Base-by-base conservation (phyloP, 1,139 yeast genomes). In the Debaryomyces psychrophilus region DNA sequence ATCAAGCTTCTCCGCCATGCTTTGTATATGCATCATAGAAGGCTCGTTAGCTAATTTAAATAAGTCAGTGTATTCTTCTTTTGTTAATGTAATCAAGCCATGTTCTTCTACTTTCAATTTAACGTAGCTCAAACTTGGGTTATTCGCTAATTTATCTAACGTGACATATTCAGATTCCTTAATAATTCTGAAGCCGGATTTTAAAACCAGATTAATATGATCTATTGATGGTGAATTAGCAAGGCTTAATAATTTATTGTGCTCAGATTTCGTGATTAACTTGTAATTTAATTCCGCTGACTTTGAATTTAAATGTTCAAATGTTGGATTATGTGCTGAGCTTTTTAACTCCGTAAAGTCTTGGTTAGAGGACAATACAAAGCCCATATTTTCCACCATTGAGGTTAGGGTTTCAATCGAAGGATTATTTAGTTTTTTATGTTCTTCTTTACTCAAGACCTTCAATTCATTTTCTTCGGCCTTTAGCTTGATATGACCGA, bases 81-180 rank as follows among this genome's bases (percentile, higher is more conserved):
- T 62, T 2, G 66, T 50, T 45, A 74, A 56, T 0, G 77, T 68
- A 2, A 71, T 64, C 46, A 72, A 62, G n/a, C 66, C 64, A 44
- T 61, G 64, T 27, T 50, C 62, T 39, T 71, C 74, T 2, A 77
- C 77, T 15, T 65, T 68, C 9, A 55, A 51, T 46, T 71, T 68
- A 5, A 74, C 64, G 42, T 68, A 71, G 37, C 59, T 64, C 47
- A 68, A 58, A 22, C 62, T 57, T 40, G 76, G 76, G 5, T 60
- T 57, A 41, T 64, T 50, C 0, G 73, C 73, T n/a, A 62, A 50
- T 40, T 55, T 58, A 4, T 49, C 45, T 40, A 69, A 52, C 6
- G 51, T 49, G 3, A 51, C 51, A 8, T 58, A 53, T 23, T 64
- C 67, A 2, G 49, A 47, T 7, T 49, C 28, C 28, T 50, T 49